These are phyloP conservation scores for Candida schatavii DNA, from an alignment of 805 yeast species.

Conservation along the genomic window DNA sequence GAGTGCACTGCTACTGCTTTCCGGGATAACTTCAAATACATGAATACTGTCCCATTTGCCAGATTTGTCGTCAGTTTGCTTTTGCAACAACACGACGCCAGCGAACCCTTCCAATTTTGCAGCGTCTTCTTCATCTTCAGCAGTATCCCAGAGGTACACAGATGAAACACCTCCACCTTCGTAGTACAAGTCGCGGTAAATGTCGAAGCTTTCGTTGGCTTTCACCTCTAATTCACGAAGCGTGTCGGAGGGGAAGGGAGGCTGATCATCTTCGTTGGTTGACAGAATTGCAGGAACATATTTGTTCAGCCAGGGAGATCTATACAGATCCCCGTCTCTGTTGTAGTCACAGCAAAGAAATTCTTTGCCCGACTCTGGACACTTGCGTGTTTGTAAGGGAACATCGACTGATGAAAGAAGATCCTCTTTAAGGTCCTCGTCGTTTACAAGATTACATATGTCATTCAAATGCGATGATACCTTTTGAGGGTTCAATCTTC, in stretches of 20 bases:
- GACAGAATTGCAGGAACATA: conserved; percentile 48
- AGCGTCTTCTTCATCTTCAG: conserved; percentile 47
- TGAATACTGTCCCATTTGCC: conserved; percentile 93
- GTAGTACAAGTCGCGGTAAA: conserved; percentile 89
- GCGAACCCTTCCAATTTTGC: conserved; percentile 63
- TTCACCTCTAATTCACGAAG: conserved; percentile 73
- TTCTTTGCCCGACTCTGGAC: conserved; percentile 56
- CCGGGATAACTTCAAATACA: conserved; percentile 71
- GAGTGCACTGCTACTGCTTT: conserved; percentile 31
- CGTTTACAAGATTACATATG: conserved; percentile 33
- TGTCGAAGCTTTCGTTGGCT: conserved; percentile 88
- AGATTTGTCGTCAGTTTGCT: conserved; percentile 46
- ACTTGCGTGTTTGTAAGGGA: conserved; percentile 59
- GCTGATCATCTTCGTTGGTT: conserved; percentile 53
- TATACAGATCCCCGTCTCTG: conserved; percentile 87
- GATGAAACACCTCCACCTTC: conserved; percentile 86
- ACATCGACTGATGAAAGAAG: conserved; percentile 82
- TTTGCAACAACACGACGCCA: conserved; percentile 86
- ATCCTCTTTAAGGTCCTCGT: conserved; percentile 74
- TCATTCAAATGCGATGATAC: conserved; percentile 31
- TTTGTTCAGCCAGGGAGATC: conserved; percentile 87
- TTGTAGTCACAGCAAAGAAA: conserved; percentile 90
- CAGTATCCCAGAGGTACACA: conserved; percentile 88
- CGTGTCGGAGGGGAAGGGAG: conserved; percentile 66
- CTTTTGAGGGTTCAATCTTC: conserved; percentile 39